Evolutionary conservation across 768 basidiomycete genomes (phyloP).

Genomic region (Leccinum barrowsii): DNA sequence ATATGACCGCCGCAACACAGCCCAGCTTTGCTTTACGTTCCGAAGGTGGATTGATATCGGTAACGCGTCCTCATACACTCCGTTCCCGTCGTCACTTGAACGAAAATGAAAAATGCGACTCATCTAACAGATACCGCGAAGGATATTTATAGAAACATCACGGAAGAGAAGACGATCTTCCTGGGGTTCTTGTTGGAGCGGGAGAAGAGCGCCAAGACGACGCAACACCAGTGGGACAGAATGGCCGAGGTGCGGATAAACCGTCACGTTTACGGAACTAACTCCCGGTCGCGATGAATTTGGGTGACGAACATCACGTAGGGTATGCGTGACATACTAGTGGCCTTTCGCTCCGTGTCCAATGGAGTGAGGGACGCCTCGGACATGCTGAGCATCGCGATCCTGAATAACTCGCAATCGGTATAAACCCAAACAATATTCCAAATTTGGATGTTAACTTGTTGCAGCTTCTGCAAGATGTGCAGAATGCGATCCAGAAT

Average conservation of each 20-base stretch:
- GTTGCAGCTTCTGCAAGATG: conserved; percentile 23
- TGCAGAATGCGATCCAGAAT: conserved; percentile 16
- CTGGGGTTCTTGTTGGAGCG: conserved; percentile 44
- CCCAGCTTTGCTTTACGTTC: conserved; percentile 75
- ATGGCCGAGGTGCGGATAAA: conserved; percentile 21
- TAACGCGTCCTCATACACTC: conserved; percentile 24
- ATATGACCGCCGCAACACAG: conserved; percentile 35
- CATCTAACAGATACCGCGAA: conserved; percentile 52
- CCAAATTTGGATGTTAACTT: conserved; percentile 3
- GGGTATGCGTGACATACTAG: conserved; percentile 30
- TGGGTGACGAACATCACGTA: conserved; percentile 10
- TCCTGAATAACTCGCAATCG: conserved; percentile 17
- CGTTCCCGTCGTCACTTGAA: conserved; percentile 9
- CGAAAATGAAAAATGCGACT: background rate
- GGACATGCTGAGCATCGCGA: conserved; percentile 14
- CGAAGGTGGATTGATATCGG: conserved; percentile 74
- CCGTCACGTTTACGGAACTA: background rate
- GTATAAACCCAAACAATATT: conserved; percentile 11
- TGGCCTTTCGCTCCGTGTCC: conserved; percentile 17
- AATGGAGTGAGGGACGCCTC: conserved; percentile 19
- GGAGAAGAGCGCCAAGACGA: conserved; percentile 36
- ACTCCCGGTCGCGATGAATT: background rate
- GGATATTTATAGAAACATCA: conserved; percentile 64
- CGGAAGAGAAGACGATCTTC: conserved; percentile 51
- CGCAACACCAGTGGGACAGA: conserved; percentile 30